Conservation (phyloP, 2,329 filamentous ascomycete genomes). For the Penicillium sp. region DNA sequence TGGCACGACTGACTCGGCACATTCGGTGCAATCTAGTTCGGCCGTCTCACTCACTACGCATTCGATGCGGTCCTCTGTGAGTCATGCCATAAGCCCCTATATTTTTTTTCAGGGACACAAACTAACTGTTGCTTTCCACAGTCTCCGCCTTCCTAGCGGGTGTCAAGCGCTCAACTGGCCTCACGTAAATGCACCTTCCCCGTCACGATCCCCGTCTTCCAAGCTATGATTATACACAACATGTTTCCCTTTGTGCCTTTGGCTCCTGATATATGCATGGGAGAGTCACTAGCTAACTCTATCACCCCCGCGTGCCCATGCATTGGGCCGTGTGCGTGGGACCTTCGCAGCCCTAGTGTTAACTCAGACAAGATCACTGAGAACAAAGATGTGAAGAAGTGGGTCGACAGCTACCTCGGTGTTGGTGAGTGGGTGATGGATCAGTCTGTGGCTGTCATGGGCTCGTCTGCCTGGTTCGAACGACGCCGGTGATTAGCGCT, state of each 20-base stretch:
- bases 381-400: slow-evolving; percentile 77
- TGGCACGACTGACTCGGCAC: slow-evolving; percentile 6
- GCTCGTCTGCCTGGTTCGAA: slow-evolving; percentile 87
- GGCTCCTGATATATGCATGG: background rate
- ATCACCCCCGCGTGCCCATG: slow-evolving; percentile 27
- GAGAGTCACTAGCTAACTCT: slow-evolving; percentile 27
- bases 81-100: background rate
- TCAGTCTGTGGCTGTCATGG: slow-evolving; percentile 87
- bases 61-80: slow-evolving; percentile 29
- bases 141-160: slow-evolving; percentile 95
- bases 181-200: slow-evolving; percentile 73
- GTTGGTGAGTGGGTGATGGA: slow-evolving; percentile 99
- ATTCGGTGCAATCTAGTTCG: slow-evolving; percentile 17
- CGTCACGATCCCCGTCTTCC: slow-evolving; percentile 15
- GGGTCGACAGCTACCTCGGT: slow-evolving; percentile 90
- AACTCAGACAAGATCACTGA: slow-evolving; percentile 82
- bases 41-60: slow-evolving; percentile 30
- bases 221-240: background rate
- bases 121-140: slow-evolving; percentile 38
- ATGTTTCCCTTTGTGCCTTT: background rate
- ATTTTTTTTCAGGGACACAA: too few species aligned
- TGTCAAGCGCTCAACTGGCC: slow-evolving; percentile 93
- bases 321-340: slow-evolving; percentile 32
- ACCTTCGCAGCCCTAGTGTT: slow-evolving; percentile 63
- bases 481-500: slow-evolving; percentile 65